These are phyloP conservation scores for Chiua virens DNA, from an alignment of 768 basidiomycete genomes.

Conservation along the genomic window DNA sequence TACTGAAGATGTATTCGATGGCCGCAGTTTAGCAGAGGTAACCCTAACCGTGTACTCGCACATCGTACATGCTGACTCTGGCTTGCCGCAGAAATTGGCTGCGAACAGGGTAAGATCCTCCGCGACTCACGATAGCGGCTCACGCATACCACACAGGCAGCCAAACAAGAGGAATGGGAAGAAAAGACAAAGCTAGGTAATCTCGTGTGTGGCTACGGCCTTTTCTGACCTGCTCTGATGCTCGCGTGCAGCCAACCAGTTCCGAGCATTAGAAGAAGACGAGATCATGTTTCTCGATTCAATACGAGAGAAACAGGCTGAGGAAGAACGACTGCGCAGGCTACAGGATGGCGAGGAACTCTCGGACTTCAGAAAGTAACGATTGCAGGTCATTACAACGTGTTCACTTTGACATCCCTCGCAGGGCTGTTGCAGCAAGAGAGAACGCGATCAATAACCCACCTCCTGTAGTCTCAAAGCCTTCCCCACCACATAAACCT, in stretches of 20 bases:
- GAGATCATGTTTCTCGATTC: conserved; percentile 89
- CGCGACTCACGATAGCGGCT: conserved; percentile 3
- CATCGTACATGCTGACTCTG: conserved; percentile 11
- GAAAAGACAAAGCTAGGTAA: conserved; percentile 76
- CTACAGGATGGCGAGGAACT: conserved; percentile 79
- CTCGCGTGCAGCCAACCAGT: conserved; percentile 68
- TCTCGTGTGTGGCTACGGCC: conserved; percentile 4
- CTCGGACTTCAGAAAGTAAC: conserved; percentile 74
- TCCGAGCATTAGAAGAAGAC: conserved; percentile 86
- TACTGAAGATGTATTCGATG: conserved; percentile 76
- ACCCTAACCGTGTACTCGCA: conserved; percentile 8
- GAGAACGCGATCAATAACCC: conserved; percentile 48
- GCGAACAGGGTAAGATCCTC: conserved; percentile 68
- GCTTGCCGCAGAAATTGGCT: conserved; percentile 69
- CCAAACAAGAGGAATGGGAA: conserved; percentile 94
- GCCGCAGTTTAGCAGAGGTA: conserved; percentile 87
- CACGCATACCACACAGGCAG: conserved; percentile 48
- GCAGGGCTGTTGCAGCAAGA: conserved; percentile 71
- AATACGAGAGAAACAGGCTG: conserved; percentile 69
- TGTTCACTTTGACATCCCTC: conserved; percentile 11
- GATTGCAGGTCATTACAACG: not conserved
- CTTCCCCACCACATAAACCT: conserved; percentile 33
- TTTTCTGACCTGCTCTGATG: conserved; percentile 8
- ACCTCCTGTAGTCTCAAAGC: conserved; percentile 30
- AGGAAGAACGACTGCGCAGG: conserved; percentile 74